A percentile compares a stretch with the other conserved stretches of the same genome.
Evolutionary conservation across 2,329 filamentous ascomycete species (phyloP).

Genomic region (Graphiopsis chlorocephala): DNA sequence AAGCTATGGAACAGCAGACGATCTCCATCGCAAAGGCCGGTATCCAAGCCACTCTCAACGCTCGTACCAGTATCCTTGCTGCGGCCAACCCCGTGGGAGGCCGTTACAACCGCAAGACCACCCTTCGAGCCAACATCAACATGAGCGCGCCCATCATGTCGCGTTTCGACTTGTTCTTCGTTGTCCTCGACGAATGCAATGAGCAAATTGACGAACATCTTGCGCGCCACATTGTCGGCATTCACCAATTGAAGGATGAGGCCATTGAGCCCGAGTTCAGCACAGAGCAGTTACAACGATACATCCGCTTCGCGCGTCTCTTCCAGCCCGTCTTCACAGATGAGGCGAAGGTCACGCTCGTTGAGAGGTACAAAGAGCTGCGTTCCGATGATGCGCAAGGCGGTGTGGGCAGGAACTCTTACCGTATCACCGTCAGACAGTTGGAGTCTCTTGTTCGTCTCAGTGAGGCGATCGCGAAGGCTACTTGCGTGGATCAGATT

Average conservation of each 20-base stretch:
- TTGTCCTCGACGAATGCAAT: constrained; percentile 95
- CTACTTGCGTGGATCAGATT: constrained; percentile 92
- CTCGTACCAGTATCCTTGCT: constrained; percentile 89
- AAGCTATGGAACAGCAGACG: constrained; percentile 99
- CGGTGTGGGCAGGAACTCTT: constrained; percentile 89
- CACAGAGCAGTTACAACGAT: constrained; percentile 93
- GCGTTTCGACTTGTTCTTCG: constrained; percentile 97
- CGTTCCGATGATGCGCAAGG: constrained; percentile 91
- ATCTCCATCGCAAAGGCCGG: constrained; percentile 98
- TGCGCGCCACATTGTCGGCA: constrained; percentile 88
- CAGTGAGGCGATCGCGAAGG: constrained; percentile 96
- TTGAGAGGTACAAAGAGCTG: constrained; percentile 93
- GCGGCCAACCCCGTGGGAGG: constrained; percentile 95
- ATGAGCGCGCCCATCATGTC: constrained; percentile 99
- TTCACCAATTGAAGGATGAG: constrained; percentile 89
- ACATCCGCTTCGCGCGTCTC: constrained; percentile 92
- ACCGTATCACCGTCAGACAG: constrained; percentile 95
- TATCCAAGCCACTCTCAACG: constrained; percentile 96
- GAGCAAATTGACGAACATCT: constrained; percentile 86
- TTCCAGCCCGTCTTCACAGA: constrained; percentile 91
- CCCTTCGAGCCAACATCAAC: constrained; percentile 91
- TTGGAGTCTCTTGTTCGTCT: constrained; percentile 93
- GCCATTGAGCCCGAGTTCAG: constrained; percentile 91
- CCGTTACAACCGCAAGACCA: constrained; percentile 95
- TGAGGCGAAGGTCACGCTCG: constrained; percentile 79